These are phyloP conservation scores for Ampelocalamus luodianensis DNA, from an alignment of 176 grass and related monocot species.

Conservation along the genomic window DNA sequence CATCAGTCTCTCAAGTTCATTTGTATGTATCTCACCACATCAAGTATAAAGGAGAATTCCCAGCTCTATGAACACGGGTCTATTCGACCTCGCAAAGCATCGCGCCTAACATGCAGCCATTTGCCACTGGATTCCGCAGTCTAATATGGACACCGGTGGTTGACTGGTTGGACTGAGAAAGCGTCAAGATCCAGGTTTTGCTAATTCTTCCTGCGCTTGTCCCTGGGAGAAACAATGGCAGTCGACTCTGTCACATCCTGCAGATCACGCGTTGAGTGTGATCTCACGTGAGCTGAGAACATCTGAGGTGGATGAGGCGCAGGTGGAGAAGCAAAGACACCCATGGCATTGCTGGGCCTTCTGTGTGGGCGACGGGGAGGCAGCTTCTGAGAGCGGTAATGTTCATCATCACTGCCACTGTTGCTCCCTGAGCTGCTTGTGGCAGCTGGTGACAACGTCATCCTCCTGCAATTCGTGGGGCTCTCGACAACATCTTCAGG, in stretches of 20 bases:
- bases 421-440: constrained; percentile 84
- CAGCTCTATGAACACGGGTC: constrained; percentile 33
- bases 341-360: constrained; percentile 42
- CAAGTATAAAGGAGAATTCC: constrained; percentile 43
- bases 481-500: constrained; percentile 51
- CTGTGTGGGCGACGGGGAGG: constrained; percentile 57
- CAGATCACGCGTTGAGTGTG: constrained; percentile 70
- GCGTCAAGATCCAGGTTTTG: background rate
- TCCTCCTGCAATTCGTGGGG: constrained; percentile 56
- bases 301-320: constrained; percentile 43
- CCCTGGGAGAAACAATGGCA: constrained; percentile 58
- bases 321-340: constrained; percentile 53
- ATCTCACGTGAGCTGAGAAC: constrained; percentile 50
- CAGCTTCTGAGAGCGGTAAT: constrained; percentile 44
- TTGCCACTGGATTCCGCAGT: constrained; percentile 47
- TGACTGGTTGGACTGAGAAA: constrained; percentile 30
- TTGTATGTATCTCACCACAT: constrained; percentile 45
- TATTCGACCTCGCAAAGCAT: constrained; percentile 41
- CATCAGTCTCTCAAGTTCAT: constrained; percentile 36
- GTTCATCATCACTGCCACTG: constrained; percentile 61
- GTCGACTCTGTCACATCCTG: constrained; percentile 64
- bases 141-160: constrained; percentile 58
- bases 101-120: constrained; percentile 18
- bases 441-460: constrained; percentile 39
- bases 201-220: constrained; percentile 72